Conservation (phyloP, 1,284 basidiomycete species). For the Pseudozyma tsukubaensis region DNA sequence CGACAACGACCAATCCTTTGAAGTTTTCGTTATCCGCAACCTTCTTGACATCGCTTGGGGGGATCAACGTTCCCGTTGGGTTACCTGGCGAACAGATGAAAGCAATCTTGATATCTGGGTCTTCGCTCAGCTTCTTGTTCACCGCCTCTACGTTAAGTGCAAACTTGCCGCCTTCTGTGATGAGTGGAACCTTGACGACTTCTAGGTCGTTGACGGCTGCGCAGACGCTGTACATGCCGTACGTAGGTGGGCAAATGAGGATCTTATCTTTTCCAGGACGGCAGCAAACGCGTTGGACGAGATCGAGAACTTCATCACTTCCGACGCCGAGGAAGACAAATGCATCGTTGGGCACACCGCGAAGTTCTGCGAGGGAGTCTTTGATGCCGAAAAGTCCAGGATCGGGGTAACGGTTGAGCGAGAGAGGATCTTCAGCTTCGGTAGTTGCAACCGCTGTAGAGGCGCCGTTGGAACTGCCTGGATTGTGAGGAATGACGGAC, state of each 20-base stretch:
- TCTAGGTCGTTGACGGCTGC: conserved; percentile 94
- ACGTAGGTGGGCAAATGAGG: conserved; percentile 82
- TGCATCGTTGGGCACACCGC: conserved; percentile 53
- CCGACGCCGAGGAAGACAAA: conserved; percentile 95
- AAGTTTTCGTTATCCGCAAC: conserved; percentile 84
- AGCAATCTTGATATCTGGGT: conserved; percentile 80
- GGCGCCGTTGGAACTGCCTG: conserved; percentile 21
- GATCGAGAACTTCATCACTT: conserved; percentile 95
- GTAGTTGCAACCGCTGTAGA: conserved; percentile 16
- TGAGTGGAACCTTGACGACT: conserved; percentile 82
- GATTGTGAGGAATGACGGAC: conserved; percentile 49
- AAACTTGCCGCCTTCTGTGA: conserved; percentile 81
- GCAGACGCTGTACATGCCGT: conserved; percentile 96
- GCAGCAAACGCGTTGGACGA: conserved; percentile 90
- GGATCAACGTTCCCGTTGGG: conserved; percentile 89
- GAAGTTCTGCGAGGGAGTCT: conserved; percentile 77
- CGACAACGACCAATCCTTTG: conserved; percentile 91
- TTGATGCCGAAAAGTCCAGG: conserved; percentile 86
- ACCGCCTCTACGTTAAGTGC: conserved; percentile 72
- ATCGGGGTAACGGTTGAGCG: conserved; percentile 87
- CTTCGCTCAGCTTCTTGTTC: conserved; percentile 43
- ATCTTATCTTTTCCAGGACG: conserved; percentile 82
- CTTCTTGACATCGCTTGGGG: conserved; percentile 77
- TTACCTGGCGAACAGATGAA: conserved; percentile 98
- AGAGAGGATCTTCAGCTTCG: conserved; percentile 65